Evolutionary conservation across 108 stramenopile species (phyloP), one percentile per base, ranked within the genome.

Genomic region (Nitzschia inconspicua): DNA sequence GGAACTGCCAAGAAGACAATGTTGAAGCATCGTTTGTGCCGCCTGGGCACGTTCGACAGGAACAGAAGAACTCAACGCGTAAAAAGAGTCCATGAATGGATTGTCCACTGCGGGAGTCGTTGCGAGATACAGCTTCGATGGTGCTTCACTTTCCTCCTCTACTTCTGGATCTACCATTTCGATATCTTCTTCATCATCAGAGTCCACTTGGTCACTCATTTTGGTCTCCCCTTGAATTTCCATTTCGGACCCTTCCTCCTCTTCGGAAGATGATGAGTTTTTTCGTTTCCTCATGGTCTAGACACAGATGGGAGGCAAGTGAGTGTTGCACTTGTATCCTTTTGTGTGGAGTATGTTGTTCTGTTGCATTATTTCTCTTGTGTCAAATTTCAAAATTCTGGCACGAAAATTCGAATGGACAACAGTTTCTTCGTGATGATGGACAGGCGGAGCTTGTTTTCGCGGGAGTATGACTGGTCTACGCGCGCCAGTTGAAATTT

Each of bases 51-150:
- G 78, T 40, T 85, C 83, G n/a, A 57, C 60, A 8, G 60, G 46
- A 57, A 78, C 71, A 37, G 69, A 63, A 1, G 86, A 84, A 9
- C 85, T 72, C 30, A 93, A 68, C 23, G 73, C 72, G 57, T 89
- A 93, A 50, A 89, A 89, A 37, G 84, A 84, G 57, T 89, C 88
- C 58, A 93, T 66, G 70, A 89, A 88, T 2, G 90, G 73, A 49
- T 56, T 69, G 0, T 66, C 69, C 18, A 40, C 43, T 7, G 42
- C 65, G 18, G 58, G 10, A 9, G 11, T 18, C 8, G 44, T 26
- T 18, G 4, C 16, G 11, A 10, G 11, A 37, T 41, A 30, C 24
- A 4, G 35, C 28, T 47, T 52, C 20, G 29, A 26, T 20, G 36
- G 47, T 36, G 23, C 57, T 35, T 71, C 34, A 28, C 18, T 35